phyloP scores from a whole-genome alignment of 1,139 yeast species.

The Suhomyces bolitotheri region DNA sequence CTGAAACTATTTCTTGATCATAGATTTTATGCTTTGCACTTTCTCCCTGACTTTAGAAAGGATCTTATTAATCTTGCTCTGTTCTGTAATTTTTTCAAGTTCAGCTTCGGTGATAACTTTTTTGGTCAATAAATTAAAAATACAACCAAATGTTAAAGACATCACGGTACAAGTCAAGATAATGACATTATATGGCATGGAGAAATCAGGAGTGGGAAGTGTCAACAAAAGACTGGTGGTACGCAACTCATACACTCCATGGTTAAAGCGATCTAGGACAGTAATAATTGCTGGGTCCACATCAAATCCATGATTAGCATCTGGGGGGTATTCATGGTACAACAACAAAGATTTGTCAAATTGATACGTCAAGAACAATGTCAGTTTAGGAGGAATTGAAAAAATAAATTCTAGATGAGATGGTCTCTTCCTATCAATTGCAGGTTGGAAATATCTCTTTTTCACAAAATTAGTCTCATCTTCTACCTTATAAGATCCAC shows the following conservation, averaged over 20 bases:
- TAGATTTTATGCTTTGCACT: constrained; percentile 11
- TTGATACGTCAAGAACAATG: constrained; percentile 66
- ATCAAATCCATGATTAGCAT: constrained; percentile 97
- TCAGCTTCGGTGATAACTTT: constrained; percentile 77
- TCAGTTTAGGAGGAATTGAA: constrained; percentile 61
- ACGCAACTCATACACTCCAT: constrained; percentile 56
- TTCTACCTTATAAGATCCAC: constrained; percentile 16
- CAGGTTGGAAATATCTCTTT: constrained; percentile 68
- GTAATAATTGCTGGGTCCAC: constrained; percentile 85
- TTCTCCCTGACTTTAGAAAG: constrained; percentile 17
- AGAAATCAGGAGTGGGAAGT: constrained; percentile 95
- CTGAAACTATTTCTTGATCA: constrained; percentile 6
- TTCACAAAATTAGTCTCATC: constrained; percentile 41
- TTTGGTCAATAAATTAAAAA: constrained; percentile 77
- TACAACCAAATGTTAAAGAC: constrained; percentile 87
- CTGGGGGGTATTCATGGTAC: constrained; percentile 96
- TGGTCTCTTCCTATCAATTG: constrained; percentile 78
- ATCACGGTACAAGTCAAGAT: constrained; percentile 90
- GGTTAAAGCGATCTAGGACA: constrained; percentile 32
- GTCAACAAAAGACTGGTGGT: constrained; percentile 84
- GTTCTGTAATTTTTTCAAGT: constrained; percentile 46
- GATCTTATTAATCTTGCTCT: constrained; percentile 26
- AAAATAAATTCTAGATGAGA: constrained; percentile 76
- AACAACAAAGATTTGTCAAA: constrained; percentile 85
- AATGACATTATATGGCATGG: constrained; percentile 98